These are phyloP conservation scores for Rhynchospora tenuis DNA, from an alignment of 176 grass and related monocot genomes.

Conservation along the genomic window DNA sequence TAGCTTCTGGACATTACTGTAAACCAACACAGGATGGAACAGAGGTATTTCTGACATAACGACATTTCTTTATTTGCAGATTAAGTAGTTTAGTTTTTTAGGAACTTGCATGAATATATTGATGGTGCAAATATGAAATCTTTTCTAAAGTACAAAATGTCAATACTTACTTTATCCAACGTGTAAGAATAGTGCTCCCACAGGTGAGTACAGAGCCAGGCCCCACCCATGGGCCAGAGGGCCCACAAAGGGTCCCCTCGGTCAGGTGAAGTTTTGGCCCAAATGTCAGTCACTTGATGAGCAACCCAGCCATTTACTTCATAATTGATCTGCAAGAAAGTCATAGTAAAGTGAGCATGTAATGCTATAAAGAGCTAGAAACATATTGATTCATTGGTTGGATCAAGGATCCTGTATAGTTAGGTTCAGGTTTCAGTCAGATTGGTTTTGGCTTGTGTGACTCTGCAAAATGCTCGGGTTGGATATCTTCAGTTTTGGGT, in stretches of 20 bases:
- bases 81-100: too few species aligned
- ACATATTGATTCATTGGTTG: not conserved
- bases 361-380: not conserved
- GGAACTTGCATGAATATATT: too few species aligned
- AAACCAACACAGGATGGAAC: not conserved
- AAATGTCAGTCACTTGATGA: slow-evolving; percentile 91
- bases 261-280: slow-evolving; percentile 90
- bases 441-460: not conserved
- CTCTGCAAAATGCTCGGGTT: not conserved
- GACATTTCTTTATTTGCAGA: too few species aligned
- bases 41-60: too few species aligned
- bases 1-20: not conserved
- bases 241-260: slow-evolving; percentile 68
- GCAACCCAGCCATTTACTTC: slow-evolving; percentile 68
- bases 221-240: slow-evolving; percentile 91
- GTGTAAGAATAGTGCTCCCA: slow-evolving; percentile 91
- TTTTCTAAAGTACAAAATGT: not conserved
- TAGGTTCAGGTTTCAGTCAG: not conserved
- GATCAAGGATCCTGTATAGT: not conserved
- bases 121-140: too few species aligned
- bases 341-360: not conserved
- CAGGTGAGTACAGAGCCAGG: slow-evolving; percentile 90
- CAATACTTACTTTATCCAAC: slow-evolving; percentile 69
- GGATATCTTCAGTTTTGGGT: not conserved
- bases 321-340: slow-evolving; percentile 67